Base-by-base conservation (phyloP, 2,329 filamentous ascomycete species). In the Ramularia collo-cygni region DNA sequence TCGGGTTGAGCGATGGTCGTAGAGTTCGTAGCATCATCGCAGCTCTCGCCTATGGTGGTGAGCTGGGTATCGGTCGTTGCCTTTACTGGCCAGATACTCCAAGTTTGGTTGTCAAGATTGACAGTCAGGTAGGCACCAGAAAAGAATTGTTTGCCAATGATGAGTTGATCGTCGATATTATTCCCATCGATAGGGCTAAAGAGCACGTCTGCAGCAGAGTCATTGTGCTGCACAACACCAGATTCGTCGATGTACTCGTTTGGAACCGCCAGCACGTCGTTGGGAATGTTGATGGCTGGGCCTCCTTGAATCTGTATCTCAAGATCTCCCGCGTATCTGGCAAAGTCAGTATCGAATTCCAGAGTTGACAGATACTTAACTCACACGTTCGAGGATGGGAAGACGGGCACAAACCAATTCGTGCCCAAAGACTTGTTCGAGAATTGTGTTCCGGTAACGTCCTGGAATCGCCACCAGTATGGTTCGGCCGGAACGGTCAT, bases 91-190 rank as follows among this genome's bases (percentile, higher is more conserved):
- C 46, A 46, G 9, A 49, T 16, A 8, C 33, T 43, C 29, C 35
- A 49, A 5, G 39, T 48, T 8, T 31, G 26, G 8, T 35, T 36
- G 14, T 47, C 42, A 9, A 43, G 24, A 34, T 46, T 37, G 8
- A 48, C 44, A 28, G 35, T 43, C 18, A 50, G 28, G 31, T 45
- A 45, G 12, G 47, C 47, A 12, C 30, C 40, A 13, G 43, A 43
- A 30, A 49, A 42, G 35, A 49, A 44, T n/a, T 33, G 32, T 21
- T 32, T 29, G 4, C 37, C 46, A 5, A 46, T 28, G n/a, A 46
- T 28, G 2, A 38, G 28, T 10, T 40, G 30, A 26, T 48, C 35
- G 33, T 46, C 44, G 13, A 30, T 29, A 16, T 39, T 48, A 9
- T 27, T 28, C 14, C 33, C 26, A 13, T 35, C 35, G 2, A 19